Percentiles rank a stretch among this genome's conserved stretches.
Evolutionary conservation across 345 rosid genomes (phyloP).

Genomic region (Acer negundo): DNA sequence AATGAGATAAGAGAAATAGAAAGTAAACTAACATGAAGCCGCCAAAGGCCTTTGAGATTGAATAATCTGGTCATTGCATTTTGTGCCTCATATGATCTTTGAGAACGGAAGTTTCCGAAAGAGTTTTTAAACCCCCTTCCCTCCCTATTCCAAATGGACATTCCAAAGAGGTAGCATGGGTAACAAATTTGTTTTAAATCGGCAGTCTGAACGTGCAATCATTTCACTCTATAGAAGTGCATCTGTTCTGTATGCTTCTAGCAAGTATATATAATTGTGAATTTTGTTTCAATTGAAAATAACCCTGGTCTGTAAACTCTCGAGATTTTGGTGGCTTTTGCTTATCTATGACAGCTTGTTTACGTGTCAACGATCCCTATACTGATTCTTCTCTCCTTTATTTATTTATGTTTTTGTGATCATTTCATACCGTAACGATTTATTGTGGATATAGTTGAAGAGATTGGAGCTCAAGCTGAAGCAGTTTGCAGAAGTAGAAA

Average conservation of each 20-base stretch:
- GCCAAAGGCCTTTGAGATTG: not conserved
- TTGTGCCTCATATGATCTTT: too few relatives aligned
- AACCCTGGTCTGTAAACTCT: not conserved
- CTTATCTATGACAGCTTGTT: not conserved
- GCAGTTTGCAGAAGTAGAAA: constrained; percentile 98
- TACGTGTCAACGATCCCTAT: not conserved
- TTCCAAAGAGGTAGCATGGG: too few relatives aligned
- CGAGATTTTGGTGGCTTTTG: not conserved
- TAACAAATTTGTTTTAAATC: too few relatives aligned
- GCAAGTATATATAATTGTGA: not conserved
- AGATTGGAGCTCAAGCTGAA: constrained; percentile 96
- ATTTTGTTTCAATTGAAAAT: not conserved
- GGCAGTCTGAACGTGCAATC: too few relatives aligned
- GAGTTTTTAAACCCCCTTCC: too few relatives aligned
- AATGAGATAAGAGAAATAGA: not conserved
- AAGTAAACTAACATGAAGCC: not conserved
- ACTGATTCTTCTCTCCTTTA: not conserved
- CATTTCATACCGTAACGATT: not conserved
- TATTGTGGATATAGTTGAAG: constrained; percentile 83
- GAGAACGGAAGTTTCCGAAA: too few relatives aligned
- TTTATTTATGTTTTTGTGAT: not conserved
- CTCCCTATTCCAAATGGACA: too few relatives aligned
- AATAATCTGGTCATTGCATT: not conserved
- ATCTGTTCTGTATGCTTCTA: not conserved
- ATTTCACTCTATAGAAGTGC: not conserved